phyloP scores from a whole-genome alignment of 2,329 filamentous ascomycete species.

The Exophiala dermatitidis region DNA sequence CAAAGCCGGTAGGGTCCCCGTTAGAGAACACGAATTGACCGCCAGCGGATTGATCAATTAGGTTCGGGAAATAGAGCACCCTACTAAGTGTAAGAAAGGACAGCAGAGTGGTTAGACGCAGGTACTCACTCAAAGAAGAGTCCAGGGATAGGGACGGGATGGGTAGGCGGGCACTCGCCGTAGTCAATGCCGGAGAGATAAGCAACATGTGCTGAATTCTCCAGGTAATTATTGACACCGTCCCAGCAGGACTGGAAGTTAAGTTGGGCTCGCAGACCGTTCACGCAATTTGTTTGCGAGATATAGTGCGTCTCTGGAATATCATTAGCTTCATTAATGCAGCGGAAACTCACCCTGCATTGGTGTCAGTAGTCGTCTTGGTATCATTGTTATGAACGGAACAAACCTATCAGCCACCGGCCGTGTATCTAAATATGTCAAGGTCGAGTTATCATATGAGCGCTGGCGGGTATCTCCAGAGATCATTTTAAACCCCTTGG shows the following conservation, averaged over 20 bases:
- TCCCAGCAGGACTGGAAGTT: conserved; percentile 92
- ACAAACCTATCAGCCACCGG: conserved; percentile 62
- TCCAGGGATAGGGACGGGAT: conserved; percentile 60
- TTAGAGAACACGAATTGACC: conserved; percentile 51
- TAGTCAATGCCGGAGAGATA: conserved; percentile 72
- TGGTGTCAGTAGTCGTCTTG: background rate
- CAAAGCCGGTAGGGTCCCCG: conserved; percentile 46
- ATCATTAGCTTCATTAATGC: conserved; percentile 56
- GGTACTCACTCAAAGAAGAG: conserved; percentile 67
- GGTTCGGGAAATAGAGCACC: conserved; percentile 47
- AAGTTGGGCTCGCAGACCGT: conserved; percentile 74
- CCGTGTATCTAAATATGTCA: conserved; percentile 40
- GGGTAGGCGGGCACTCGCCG: conserved; percentile 66
- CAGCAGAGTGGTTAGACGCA: background rate
- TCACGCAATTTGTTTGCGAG: conserved; percentile 62
- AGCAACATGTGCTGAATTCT: conserved; percentile 60
- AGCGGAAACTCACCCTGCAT: conserved; percentile 71
- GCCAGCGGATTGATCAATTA: conserved; percentile 39
- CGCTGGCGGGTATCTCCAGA: conserved; percentile 63
- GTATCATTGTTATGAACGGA: conserved; percentile 64
- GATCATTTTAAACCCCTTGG: conserved; percentile 71
- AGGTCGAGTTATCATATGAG: conserved; percentile 23
- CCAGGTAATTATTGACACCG: conserved; percentile 52
- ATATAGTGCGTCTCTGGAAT: conserved; percentile 65
- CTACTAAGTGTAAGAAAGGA: conserved; percentile 30